Conservation (phyloP, 2,329 filamentous ascomycete species). For the Colletotrichum liaoningense region DNA sequence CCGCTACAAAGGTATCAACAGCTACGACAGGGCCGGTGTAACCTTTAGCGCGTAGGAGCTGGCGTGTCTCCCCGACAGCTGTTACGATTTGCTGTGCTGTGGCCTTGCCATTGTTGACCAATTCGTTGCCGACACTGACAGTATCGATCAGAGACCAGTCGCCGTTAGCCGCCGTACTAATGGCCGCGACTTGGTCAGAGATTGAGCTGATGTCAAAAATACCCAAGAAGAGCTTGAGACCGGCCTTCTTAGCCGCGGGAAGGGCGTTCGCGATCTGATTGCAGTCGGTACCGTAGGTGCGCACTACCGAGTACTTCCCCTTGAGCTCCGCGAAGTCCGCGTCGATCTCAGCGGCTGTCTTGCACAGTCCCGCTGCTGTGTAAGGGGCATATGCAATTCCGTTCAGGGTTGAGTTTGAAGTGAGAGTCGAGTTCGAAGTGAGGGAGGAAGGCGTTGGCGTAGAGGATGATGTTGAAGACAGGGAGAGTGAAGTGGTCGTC, state of each 20-base stretch:
- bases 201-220: slow-evolving; percentile 74
- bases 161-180: slow-evolving; percentile 68
- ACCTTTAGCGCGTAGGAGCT: slow-evolving; percentile 68
- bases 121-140: slow-evolving; percentile 84
- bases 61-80: slow-evolving; percentile 69
- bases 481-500: not conserved
- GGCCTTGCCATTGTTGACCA: slow-evolving; percentile 73
- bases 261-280: slow-evolving; percentile 75
- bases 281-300: slow-evolving; percentile 86
- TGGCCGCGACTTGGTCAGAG: slow-evolving; percentile 65
- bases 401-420: slow-evolving; percentile 38
- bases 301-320: slow-evolving; percentile 70
- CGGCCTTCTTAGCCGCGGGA: slow-evolving; percentile 70
- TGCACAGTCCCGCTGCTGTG: slow-evolving; percentile 70
- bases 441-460: not conserved
- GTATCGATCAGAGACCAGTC: slow-evolving; percentile 79
- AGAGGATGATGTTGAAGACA: not conserved
- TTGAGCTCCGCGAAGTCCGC: slow-evolving; percentile 70
- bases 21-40: slow-evolving; percentile 81
- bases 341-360: slow-evolving; percentile 70
- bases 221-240: slow-evolving; percentile 79
- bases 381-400: slow-evolving; percentile 64
- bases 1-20: slow-evolving; percentile 81
- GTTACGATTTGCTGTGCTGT: slow-evolving; percentile 65
- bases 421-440: not conserved